Base-by-base conservation (phyloP, 805 yeast genomes). In the Metschnikowia noctiluminum region DNA sequence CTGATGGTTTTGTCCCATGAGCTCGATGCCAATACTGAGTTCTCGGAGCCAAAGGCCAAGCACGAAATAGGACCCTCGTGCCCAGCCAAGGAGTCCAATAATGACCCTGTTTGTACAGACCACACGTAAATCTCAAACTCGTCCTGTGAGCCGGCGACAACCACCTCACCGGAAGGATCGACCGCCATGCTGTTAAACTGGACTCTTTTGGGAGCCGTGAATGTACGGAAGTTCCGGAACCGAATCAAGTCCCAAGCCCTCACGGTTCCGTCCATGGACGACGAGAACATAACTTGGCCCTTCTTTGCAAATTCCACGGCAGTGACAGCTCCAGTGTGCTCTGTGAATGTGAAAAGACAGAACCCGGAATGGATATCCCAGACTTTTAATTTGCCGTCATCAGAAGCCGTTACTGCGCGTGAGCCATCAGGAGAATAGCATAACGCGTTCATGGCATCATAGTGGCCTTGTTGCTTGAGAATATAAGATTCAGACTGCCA, bases 401-500 rank as follows among this genome's bases (percentile, higher is more conserved):
- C 98, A 1, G 96, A 80, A 2, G 96, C 97, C 1, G 98, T 92
- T 4, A 92, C 94, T 4, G 92, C 77, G 58, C 89, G 78, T 2
- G 96, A 80, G 0, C 98, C 99, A 71, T 94, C 99, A 0, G 97
- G 97, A 0, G 97, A 89, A 61, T 94, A 94, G 32, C 86, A 81
- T 40, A 94, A 63, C 13, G 89, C 77, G 61, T 89, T 92, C 65
- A 90, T 80, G 0, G 96, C 76, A 65, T 94, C 99, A 62, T 88
- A 92, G 68, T 94, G 99, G 26, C 98, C 97, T 68, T 94, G 99
- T 64, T 94, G 99, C 63, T 92, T 91, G 55, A 94, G 73, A 41
- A 94, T 86, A 63, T 92, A 94, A 0, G 97, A 88, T 65, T 94
- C 99, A 5, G 96, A 87, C 70, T 94, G 97, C 99, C 99, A 94